phyloP scores from a whole-genome alignment of 495 filamentous ascomycete genomes.

The Astrocystis sublimbata region DNA sequence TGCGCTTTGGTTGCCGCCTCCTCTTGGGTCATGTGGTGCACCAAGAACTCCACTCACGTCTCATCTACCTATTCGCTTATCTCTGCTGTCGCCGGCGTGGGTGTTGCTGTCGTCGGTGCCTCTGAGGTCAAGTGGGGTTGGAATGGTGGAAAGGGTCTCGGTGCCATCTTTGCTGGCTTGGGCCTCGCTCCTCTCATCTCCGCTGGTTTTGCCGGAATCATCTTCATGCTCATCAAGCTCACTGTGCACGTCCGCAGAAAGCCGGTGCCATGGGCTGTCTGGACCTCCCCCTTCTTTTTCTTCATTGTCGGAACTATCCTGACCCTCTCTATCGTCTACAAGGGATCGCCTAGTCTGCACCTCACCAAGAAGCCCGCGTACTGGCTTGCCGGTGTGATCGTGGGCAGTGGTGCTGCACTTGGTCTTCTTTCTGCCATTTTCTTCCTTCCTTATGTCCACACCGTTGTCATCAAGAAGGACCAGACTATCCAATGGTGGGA shows the following conservation, averaged over 20 bases:
- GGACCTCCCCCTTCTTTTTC: conserved; percentile 60
- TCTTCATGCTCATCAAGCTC: conserved; percentile 64
- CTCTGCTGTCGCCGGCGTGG: conserved; percentile 62
- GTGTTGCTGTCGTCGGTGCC: conserved; percentile 60
- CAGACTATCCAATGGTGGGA: conserved; percentile 54
- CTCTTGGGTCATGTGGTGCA: conserved; percentile 60
- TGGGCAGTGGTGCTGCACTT: conserved; percentile 56
- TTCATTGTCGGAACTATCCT: conserved; percentile 58
- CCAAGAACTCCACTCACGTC: conserved; percentile 59
- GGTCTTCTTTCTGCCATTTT: conserved; percentile 55
- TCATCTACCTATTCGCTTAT: conserved; percentile 67
- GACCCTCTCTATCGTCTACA: conserved; percentile 64
- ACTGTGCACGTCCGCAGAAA: conserved; percentile 59
- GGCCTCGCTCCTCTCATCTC: conserved; percentile 63
- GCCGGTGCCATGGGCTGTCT: conserved; percentile 58
- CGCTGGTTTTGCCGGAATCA: conserved; percentile 54
- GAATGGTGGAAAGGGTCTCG: conserved; percentile 60
- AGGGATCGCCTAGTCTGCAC: conserved; percentile 59
- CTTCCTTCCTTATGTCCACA: conserved; percentile 60
- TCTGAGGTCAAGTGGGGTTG: conserved; percentile 61
- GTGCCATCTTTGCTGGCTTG: conserved; percentile 61
- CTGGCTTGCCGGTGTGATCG: conserved; percentile 57
- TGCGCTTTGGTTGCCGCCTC: conserved; percentile 57
- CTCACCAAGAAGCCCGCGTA: conserved; percentile 56
- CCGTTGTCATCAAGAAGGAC: conserved; percentile 58